Evolutionary conservation across 768 basidiomycete species (phyloP).

Genomic region (Agrocybe chaxingu): DNA sequence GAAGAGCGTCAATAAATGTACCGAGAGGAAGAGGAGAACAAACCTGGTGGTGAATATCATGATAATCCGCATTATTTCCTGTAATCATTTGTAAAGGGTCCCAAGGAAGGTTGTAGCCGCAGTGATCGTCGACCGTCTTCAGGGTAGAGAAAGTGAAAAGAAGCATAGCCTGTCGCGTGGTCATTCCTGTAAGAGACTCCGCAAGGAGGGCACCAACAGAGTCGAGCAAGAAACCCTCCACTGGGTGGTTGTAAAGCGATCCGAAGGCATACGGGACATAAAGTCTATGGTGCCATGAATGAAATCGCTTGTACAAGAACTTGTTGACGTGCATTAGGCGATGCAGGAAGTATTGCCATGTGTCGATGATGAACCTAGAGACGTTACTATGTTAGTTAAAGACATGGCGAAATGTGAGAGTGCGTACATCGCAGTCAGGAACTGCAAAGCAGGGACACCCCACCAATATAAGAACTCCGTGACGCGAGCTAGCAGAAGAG

Average conservation of each 20-base stretch:
- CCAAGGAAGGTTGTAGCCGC: conserved; percentile 85
- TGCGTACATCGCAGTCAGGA: conserved; percentile 81
- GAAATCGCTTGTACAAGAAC: conserved; percentile 87
- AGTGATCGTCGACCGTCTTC: conserved; percentile 97
- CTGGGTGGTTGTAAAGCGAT: conserved; percentile 93
- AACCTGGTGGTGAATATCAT: conserved; percentile 97
- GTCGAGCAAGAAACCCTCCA: conserved; percentile 93
- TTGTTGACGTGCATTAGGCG: conserved; percentile 88
- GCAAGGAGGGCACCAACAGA: conserved; percentile 77
- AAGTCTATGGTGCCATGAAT: conserved; percentile 92
- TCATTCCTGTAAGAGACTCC: conserved; percentile 64
- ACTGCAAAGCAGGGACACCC: conserved; percentile 72
- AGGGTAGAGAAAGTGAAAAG: conserved; percentile 81
- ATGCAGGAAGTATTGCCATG: conserved; percentile 98
- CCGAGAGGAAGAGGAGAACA: conserved; percentile 13
- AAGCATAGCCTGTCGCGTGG: conserved; percentile 77
- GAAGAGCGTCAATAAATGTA: conserved; percentile 2
- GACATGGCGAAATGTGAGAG: background rate
- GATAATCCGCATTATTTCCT: conserved; percentile 92
- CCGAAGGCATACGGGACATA: conserved; percentile 98
- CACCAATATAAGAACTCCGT: conserved; percentile 89
- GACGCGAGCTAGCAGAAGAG: conserved; percentile 34
- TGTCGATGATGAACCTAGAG: conserved; percentile 86
- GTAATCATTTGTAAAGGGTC: conserved; percentile 88
- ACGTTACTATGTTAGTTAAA: conserved; percentile 6